Conservation (phyloP, 2,329 filamentous ascomycete genomes). For the Arachnomyces sp. region DNA sequence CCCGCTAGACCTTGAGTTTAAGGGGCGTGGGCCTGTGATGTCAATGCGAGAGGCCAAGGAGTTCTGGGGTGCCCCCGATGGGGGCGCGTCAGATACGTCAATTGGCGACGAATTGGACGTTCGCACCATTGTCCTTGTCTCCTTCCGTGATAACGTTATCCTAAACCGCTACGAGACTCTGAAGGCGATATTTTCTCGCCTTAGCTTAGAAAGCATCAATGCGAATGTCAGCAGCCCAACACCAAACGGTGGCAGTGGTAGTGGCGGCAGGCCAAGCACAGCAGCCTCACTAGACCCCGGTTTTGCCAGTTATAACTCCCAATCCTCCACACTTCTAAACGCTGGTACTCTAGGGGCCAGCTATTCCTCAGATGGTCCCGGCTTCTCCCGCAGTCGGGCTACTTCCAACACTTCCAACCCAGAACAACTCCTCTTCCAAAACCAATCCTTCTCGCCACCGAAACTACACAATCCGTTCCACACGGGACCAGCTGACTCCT, state of each 20-base stretch:
- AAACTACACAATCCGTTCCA: slow-evolving; percentile 21
- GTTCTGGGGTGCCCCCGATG: slow-evolving; percentile 66
- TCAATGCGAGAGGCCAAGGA: slow-evolving; percentile 69
- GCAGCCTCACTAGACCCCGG: slow-evolving; percentile 66
- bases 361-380: slow-evolving; percentile 43
- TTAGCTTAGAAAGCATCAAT: slow-evolving; percentile 73
- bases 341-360: slow-evolving; percentile 41
- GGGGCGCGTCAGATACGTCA: slow-evolving; percentile 29
- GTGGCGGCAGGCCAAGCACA: slow-evolving; percentile 55
- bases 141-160: slow-evolving; percentile 83
- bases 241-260: slow-evolving; percentile 36
- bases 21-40: slow-evolving; percentile 73
- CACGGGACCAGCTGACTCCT: slow-evolving; percentile 34
- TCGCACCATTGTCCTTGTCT: slow-evolving; percentile 75
- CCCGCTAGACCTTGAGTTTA: slow-evolving; percentile 86
- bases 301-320: slow-evolving; percentile 70
- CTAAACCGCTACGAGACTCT: slow-evolving; percentile 81
- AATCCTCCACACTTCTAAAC: slow-evolving; percentile 70
- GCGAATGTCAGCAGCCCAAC: slow-evolving; percentile 38
- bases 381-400: slow-evolving; percentile 59
- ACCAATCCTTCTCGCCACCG: slow-evolving; percentile 32
- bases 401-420: slow-evolving; percentile 56
- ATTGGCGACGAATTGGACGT: slow-evolving; percentile 65
- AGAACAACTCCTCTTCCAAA: slow-evolving; percentile 36
- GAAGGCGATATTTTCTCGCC: slow-evolving; percentile 79